These are phyloP conservation scores for Limnomonas spitsbergensis DNA, from an alignment of 139 green algal species.

Conservation along the genomic window DNA sequence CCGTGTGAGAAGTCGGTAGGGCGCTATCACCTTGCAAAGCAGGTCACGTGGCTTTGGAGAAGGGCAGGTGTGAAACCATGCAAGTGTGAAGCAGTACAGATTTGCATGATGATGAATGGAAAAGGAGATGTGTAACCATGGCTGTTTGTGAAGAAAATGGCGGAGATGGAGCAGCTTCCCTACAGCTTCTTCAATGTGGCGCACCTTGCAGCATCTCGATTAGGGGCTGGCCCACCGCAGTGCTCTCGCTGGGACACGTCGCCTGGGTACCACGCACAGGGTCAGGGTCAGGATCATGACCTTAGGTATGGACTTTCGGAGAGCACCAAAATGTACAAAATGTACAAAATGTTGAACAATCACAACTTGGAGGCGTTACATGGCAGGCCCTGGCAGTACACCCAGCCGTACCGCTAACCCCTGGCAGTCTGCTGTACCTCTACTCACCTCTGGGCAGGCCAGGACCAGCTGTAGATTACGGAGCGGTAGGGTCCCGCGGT, in stretches of 20 bases:
- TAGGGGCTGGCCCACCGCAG: not conserved
- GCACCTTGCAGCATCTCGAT: conserved; percentile 6
- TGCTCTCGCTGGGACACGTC: not conserved
- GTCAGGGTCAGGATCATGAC: not conserved
- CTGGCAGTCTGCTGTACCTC: no score
- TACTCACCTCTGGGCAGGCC: conserved; percentile 29
- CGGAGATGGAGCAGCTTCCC: not conserved
- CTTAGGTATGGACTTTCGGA: not conserved
- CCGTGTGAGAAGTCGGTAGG: no score
- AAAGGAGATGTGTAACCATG: not conserved
- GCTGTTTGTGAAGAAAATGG: no score
- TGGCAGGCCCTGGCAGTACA: not conserved
- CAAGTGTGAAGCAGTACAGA: no score
- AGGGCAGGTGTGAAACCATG: no score
- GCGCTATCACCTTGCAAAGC: no score
- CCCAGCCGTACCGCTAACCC: no score
- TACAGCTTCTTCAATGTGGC: no score
- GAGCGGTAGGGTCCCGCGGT: conserved; percentile 37
- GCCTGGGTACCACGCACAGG: not conserved
- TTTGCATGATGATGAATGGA: not conserved
- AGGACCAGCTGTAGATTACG: conserved; percentile 43
- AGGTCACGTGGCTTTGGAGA: no score
- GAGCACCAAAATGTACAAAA: no score
- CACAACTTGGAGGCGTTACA: not conserved
- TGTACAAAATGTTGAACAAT: not conserved